A percentile compares a stretch with the other conserved stretches of the same genome.
These are phyloP conservation scores for Coemansia sp. DNA, from an alignment of 192 early-diverging fungal species.

Conservation along the genomic window DNA sequence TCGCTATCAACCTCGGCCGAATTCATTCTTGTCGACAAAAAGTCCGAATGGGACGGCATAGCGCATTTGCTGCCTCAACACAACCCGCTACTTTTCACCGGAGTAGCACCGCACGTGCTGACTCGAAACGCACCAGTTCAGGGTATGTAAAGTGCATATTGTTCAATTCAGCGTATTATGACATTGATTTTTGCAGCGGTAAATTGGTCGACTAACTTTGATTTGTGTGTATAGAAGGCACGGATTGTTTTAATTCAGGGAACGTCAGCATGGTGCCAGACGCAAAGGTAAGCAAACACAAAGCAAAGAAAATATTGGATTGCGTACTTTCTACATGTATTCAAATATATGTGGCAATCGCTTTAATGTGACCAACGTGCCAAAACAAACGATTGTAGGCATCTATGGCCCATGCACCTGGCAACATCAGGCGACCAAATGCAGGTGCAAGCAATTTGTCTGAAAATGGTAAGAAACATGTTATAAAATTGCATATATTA, in stretches of 20 bases:
- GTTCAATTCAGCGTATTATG: too few relatives aligned
- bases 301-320: not conserved
- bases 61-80: slow-evolving; percentile 1
- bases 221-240: not conserved
- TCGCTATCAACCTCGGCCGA: not conserved
- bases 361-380: slow-evolving; percentile 4
- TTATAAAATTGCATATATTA: slow-evolving; percentile 6
- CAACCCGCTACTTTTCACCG: slow-evolving; percentile 3
- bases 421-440: slow-evolving; percentile 9
- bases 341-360: slow-evolving; percentile 1
- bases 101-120: not conserved
- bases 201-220: not conserved
- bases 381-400: slow-evolving; percentile 11
- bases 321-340: not conserved
- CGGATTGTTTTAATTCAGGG: not conserved
- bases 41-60: not conserved
- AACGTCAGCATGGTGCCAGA: not conserved
- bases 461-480: slow-evolving; percentile 8
- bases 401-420: not conserved
- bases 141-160: not conserved
- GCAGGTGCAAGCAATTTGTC: slow-evolving; percentile 11
- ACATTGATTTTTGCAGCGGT: too few relatives aligned
- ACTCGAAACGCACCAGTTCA: not conserved
- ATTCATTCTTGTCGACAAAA: not conserved
- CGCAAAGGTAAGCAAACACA: not conserved